phyloP scores from a whole-genome alignment of 106 monocot genomes.

The Allium fistulosum region DNA sequence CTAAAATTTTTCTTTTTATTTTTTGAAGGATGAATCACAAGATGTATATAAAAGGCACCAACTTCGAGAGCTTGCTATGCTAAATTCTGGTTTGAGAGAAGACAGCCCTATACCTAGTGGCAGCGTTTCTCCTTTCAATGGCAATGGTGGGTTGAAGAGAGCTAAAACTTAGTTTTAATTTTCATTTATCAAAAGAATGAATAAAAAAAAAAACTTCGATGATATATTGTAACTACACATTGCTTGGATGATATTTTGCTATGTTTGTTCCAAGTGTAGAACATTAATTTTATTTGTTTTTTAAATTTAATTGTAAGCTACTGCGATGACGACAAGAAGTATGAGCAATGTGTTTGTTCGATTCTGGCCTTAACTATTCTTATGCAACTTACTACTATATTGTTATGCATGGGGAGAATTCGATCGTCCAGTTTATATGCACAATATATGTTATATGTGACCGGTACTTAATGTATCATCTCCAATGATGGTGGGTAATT shows the following conservation, averaged over 20 bases:
- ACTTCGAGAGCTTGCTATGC: slow-evolving; percentile 79
- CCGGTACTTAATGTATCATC: too few relatives aligned
- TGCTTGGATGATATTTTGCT: slow-evolving; percentile 7
- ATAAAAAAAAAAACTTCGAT: background rate
- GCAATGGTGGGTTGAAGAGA: slow-evolving; percentile 73
- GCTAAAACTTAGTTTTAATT: slow-evolving; percentile 36
- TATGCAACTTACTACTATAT: too few relatives aligned
- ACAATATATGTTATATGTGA: too few relatives aligned
- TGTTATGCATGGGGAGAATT: too few relatives aligned
- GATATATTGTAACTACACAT: slow-evolving; percentile 6
- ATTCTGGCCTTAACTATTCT: background rate
- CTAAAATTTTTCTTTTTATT: background rate
- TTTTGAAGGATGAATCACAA: slow-evolving; percentile 82
- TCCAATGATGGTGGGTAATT: too few relatives aligned
- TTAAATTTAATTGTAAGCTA: background rate
- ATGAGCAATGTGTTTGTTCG: background rate
- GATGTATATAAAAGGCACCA: slow-evolving; percentile 90
- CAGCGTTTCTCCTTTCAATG: slow-evolving; percentile 59
- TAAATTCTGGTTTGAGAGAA: slow-evolving; percentile 78
- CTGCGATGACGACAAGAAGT: background rate
- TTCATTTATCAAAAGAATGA: background rate
- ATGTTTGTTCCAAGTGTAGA: slow-evolving; percentile 10
- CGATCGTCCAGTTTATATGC: too few relatives aligned
- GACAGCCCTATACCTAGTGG: slow-evolving; percentile 74
- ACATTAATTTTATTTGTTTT: slow-evolving; percentile 30